Conservation (phyloP, 139 green algal genomes). For the Diplosphaera chodatii region DNA sequence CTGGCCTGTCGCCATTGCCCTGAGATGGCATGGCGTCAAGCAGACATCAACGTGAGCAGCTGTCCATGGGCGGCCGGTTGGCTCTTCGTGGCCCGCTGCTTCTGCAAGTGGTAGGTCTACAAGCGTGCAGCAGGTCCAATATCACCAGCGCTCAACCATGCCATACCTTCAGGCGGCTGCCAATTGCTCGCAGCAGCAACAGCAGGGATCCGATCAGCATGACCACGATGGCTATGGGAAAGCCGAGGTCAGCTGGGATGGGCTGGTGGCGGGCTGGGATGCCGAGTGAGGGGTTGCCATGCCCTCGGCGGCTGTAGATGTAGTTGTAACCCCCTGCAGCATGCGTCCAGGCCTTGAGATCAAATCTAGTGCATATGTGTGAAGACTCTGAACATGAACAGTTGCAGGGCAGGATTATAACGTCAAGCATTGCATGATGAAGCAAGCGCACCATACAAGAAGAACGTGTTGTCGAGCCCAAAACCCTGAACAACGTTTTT, state of each 20-base stretch:
- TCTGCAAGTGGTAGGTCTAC: no score
- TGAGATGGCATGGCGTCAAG: no score
- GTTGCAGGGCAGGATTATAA: no score
- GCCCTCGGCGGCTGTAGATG: neutral
- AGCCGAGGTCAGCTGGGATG: constrained; percentile 23
- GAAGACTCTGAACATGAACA: no score
- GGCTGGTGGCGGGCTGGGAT: constrained; percentile 2
- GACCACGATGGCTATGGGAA: constrained; percentile 14
- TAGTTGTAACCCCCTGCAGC: constrained; percentile 30
- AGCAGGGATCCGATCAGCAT: constrained; percentile 22
- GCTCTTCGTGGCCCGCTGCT: no score
- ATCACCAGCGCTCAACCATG: no score
- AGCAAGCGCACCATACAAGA: constrained; percentile 23
- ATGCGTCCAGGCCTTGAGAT: no score
- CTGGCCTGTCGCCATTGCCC: constrained; percentile 17
- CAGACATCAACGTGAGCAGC: no score
- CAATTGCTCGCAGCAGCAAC: constrained; percentile 24
- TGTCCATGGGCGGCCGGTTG: no score
- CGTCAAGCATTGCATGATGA: no score
- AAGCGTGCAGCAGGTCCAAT: no score
- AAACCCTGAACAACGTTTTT: constrained; percentile 23
- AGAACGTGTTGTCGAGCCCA: constrained; percentile 29
- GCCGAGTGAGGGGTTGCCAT: neutral
- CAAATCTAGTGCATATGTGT: no score
- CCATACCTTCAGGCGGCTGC: constrained; percentile 19